Evolutionary conservation across 441 rosid species (phyloP).

Genomic region (Euphorbia corollata): DNA sequence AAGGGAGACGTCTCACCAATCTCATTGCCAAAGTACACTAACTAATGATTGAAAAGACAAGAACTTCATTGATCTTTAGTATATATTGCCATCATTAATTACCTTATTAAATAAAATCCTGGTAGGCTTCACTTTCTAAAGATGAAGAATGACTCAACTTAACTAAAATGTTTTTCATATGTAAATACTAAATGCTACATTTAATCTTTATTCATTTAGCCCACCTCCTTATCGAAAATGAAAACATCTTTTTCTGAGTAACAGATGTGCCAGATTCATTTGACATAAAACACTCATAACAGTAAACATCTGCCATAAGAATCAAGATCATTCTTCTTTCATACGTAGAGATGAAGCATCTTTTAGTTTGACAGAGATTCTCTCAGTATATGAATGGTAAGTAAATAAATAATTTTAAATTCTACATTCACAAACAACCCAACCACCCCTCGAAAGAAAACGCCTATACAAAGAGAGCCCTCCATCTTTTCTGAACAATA

Average conservation of each 20-base stretch:
- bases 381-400: not conserved
- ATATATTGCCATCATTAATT: not conserved
- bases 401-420: not conserved
- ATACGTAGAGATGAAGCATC: not conserved
- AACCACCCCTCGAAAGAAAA: not conserved
- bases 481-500: not conserved
- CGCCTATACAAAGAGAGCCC: not conserved
- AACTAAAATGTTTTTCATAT: not conserved
- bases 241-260: not conserved
- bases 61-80: not conserved
- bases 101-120: constrained; percentile 1
- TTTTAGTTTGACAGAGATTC: not conserved
- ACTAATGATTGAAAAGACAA: constrained; percentile 7
- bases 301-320: not conserved
- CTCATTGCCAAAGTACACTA: constrained; percentile 14
- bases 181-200: too few species aligned
- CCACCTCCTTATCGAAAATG: not conserved
- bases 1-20: constrained; percentile 11
- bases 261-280: not conserved
- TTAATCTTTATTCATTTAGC: not conserved
- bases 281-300: not conserved
- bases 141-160: not conserved
- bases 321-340: not conserved
- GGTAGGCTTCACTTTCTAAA: not conserved
- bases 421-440: not conserved